Evolutionary conservation across 2,329 filamentous ascomycete species (phyloP), one percentile per base, ranked within the genome.

Genomic region (Fusarium robinianum): DNA sequence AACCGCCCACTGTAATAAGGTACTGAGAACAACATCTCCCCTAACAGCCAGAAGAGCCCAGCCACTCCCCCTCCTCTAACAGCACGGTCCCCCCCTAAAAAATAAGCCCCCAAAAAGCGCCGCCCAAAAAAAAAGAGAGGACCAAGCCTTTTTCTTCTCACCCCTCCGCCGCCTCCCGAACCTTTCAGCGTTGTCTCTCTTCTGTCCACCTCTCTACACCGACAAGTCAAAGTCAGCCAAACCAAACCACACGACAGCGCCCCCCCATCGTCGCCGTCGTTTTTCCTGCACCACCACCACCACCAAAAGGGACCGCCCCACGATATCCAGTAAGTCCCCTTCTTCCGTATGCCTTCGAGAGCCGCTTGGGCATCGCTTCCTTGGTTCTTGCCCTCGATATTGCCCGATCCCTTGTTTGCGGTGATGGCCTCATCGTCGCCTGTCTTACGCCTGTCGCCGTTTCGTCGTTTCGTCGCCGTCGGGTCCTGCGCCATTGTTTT

Each of bases 211-310:
- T 48, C 59, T 53, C 52, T 57, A 63, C 61, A 63, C 61, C 61
- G 61, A 63, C 61, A 63, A 61, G 53, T 61, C 14, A 39, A 17
- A 9, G 14, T 52, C 55, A 57, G 56, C 59, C 14, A 39, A 17
- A 9, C 23, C 54, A 57, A 57, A 58, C 59, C 55, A 57, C 43
- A 51, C 51, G 50, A 58, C 58, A 42, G 55, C 49, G 44, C 46
- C 46, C 44, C 44, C 44, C 47, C 47, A 54, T 55, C 55, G 39
- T 49, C 53, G 55, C 61, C 57, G 54, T 62, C 58, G 57, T 60
- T 58, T 58, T 60, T 57, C 58, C 58, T 61, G 57, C 58, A 60
- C 54, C 52, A 58, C 59, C 58, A 60, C 54, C 52, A 58, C 59
- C 60, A 58, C 58, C 53, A 41, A 51, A 58, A 61, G 61, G 59